Evolutionary conservation across 805 yeast genomes (phyloP), one percentile per base, ranked within the genome.

Genomic region (Cyberlindnera maritima): DNA sequence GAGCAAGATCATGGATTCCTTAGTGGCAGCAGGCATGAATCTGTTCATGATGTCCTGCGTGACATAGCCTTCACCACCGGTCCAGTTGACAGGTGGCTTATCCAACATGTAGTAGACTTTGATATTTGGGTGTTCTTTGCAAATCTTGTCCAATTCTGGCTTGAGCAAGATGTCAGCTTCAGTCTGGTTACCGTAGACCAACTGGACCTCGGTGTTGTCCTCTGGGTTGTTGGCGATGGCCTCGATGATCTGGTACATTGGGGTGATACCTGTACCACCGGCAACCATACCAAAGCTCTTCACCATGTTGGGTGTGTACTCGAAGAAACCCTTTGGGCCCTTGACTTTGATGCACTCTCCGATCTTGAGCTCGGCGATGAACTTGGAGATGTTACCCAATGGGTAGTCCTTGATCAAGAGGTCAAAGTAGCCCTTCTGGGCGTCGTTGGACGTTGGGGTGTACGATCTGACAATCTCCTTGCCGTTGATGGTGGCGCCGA

Each of bases 261-360:
- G 97, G 8, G 97, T 85, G 60, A 90, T 85, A 65, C 97, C 97
- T 33, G 97, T 88, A 61, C 97, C 98, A 57, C 97, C 97, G 36
- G 96, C 96, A 55, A 92, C 82, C 97, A 91, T 91, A 45, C 85
- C 89, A 49, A 91, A 75, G 50, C 77, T 75, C 48, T 75, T 71
- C 47, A 79, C 82, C 82, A 85, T 81, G 69, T 87, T 88, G 57
- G 95, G 89, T 44, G 80, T 73, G 70, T 91, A 91, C 52, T 81
- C 77, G 74, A 87, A 89, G 60, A 80, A 80, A 8, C 98, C 97
- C 69, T 87, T 88, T 58, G 98, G 98, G 25, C 98, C 96, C 63
- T 86, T 79, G 48, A 89, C 85, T 42, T 78, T 80, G 58, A 90
- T 81, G 34, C 75, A 63, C 58, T 91, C 95, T 54, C 97, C 97